Percentiles rank a stretch among this genome's conserved stretches.
These are phyloP conservation scores for Aquanectria penicillioides DNA, from an alignment of 2,329 filamentous ascomycete species.

Conservation along the genomic window DNA sequence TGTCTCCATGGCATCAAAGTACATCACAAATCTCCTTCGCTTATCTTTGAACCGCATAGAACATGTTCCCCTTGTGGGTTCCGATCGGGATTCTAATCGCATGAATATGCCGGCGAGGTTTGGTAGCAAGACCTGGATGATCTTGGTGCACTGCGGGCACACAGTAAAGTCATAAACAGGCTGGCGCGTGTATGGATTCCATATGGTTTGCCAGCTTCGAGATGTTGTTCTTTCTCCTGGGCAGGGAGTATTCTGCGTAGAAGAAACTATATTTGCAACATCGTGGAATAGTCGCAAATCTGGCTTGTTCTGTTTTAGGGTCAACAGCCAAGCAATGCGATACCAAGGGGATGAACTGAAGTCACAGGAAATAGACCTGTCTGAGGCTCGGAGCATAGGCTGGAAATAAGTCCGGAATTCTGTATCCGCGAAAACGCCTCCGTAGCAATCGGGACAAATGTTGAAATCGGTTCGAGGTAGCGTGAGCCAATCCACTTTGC, in stretches of 20 bases:
- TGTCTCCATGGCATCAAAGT: conserved; percentile 70
- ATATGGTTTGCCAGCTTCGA: conserved; percentile 80
- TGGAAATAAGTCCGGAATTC: conserved; percentile 74
- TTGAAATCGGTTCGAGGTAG: conserved; percentile 78
- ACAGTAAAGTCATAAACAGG: conserved; percentile 77
- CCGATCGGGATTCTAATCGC: conserved; percentile 56
- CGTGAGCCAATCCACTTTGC: conserved; percentile 83
- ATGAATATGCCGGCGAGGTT: conserved; percentile 75
- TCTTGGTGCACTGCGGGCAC: conserved; percentile 78
- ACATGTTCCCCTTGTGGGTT: conserved; percentile 67
- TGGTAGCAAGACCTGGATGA: conserved; percentile 78
- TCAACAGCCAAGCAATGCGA: conserved; percentile 84
- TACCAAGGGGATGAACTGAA: conserved; percentile 84
- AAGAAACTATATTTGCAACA: conserved; percentile 67
- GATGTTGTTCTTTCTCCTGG: conserved; percentile 63
- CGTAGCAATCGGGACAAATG: conserved; percentile 85
- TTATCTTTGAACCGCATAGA: conserved; percentile 70
- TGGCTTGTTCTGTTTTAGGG: conserved; percentile 72
- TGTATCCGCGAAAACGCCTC: conserved; percentile 73
- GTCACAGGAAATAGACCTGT: conserved; percentile 74
- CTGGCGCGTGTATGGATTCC: conserved; percentile 71
- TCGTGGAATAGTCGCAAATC: conserved; percentile 76
- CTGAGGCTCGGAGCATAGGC: conserved; percentile 64
- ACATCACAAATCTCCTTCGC: conserved; percentile 64
- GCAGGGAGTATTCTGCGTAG: conserved; percentile 65